Conservation (phyloP, 23 red algal genomes). For the Gracilariopsis chorda region DNA sequence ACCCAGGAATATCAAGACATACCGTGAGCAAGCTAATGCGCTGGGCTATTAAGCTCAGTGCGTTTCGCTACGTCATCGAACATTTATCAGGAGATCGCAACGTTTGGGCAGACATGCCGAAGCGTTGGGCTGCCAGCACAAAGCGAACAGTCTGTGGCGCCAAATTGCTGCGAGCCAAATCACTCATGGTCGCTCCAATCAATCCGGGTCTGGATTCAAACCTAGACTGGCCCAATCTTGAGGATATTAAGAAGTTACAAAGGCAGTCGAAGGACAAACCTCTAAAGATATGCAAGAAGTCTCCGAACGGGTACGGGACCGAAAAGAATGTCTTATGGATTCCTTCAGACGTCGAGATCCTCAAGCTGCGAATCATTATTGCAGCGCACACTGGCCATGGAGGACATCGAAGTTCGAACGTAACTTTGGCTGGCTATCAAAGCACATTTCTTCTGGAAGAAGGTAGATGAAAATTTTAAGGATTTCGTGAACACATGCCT, state of each 20-base stretch:
- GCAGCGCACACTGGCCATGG: constrained; percentile 31
- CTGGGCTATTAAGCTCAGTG: too few relatives aligned
- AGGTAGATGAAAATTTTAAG: neutral
- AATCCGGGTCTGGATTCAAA: neutral
- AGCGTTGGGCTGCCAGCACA: neutral
- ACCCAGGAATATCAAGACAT: neutral
- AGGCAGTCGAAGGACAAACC: neutral
- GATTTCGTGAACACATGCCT: constrained; percentile 10
- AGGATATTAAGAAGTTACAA: neutral
- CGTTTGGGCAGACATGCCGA: constrained; percentile 32
- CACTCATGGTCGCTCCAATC: constrained; percentile 16
- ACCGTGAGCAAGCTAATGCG: constrained; percentile 13
- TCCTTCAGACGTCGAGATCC: neutral
- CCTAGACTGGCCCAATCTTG: neutral
- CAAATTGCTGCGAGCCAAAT: neutral
- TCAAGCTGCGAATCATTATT: neutral
- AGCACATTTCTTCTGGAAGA: neutral
- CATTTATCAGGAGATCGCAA: constrained; percentile 17
- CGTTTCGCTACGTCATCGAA: constrained; percentile 24
- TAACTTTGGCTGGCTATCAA: neutral
- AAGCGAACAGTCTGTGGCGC: neutral
- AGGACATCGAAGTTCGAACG: neutral
- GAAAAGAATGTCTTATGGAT: neutral
- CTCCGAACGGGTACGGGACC: neutral
- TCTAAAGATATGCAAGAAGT: neutral